These are phyloP conservation scores for Salicornia ramosissima DNA, from an alignment of 148 eudicot genomes.

Conservation along the genomic window DNA sequence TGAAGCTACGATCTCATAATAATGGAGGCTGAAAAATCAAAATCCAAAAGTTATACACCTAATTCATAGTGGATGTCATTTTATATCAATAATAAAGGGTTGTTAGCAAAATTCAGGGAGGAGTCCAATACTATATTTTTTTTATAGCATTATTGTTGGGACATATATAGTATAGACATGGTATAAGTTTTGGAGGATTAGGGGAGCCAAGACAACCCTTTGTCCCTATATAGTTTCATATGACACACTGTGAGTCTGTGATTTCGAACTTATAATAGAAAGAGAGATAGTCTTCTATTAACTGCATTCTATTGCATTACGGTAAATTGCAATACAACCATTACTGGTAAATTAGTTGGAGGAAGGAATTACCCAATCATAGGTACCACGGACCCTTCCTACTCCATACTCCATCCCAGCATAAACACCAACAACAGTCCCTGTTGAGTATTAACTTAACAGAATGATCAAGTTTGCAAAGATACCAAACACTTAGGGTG, in stretches of 20 bases:
- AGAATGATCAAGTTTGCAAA: neutral
- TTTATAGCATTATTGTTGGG: too few relatives aligned
- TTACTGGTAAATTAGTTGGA: neutral
- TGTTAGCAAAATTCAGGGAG: too few relatives aligned
- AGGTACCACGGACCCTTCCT: conserved; percentile 55
- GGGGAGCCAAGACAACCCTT: too few relatives aligned
- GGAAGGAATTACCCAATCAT: conserved; percentile 63
- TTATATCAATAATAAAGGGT: too few relatives aligned
- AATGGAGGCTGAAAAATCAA: too few relatives aligned
- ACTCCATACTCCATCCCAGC: conserved; percentile 86
- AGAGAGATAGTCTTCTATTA: neutral
- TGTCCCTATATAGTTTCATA: too few relatives aligned
- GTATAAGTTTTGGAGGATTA: too few relatives aligned
- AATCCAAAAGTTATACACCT: too few relatives aligned
- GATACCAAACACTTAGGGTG: neutral
- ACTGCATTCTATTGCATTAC: neutral
- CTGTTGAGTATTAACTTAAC: conserved; percentile 30
- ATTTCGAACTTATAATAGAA: neutral
- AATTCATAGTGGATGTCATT: too few relatives aligned
- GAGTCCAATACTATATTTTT: too few relatives aligned
- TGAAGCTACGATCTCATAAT: too few relatives aligned
- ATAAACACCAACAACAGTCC: conserved; percentile 80
- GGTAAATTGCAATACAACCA: neutral
- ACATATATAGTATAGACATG: too few relatives aligned
- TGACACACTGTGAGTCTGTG: neutral